Evolutionary conservation across 1,139 yeast genomes (phyloP), one percentile per base, ranked within the genome.

Genomic region (Kodamaea sp.): DNA sequence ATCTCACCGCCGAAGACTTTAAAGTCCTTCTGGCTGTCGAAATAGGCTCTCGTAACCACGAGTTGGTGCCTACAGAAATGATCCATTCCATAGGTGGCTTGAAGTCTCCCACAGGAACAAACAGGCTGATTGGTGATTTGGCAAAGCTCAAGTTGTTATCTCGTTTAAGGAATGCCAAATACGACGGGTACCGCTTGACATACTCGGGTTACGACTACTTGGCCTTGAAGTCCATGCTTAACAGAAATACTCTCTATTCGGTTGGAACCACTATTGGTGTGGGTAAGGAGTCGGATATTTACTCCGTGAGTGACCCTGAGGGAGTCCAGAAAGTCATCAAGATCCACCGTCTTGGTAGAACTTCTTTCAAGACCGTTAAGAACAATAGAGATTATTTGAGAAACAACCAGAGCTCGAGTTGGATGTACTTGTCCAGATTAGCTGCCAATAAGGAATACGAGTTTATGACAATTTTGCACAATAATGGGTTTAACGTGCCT

Each of bases 231-330:
- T 75, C 95, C 4, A 78, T 92, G 79, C 63, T 80, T 48, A 85
- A 83, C 51, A 73, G 90, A 47, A 79, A 82, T 31, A 72, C 88
- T 0, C 59, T 92, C 7, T 81, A 82, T 50, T 83, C 94, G 2
- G 78, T 92, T 9, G 97, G 96, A 12, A 74, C 83, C 28, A 87
- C 85, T 15, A 89, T 92, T 50, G 98, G 98, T 38, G 96, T 94
- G 32, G 98, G 98, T 52, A 92, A 92, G 57, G 98, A 92, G 59
- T 88, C 97, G 4, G 98, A 92, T 63, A 90, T 92, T 51, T 89
- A 83, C 57, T 76, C 92, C n/a, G 90, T 86, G 1, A 81, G 85
- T 39, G 92, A 85, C 51, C 66, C 73, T 8, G 56, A 72, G 16
- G 95, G 95, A 1, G 57, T 55, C 11, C 77, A 78, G 41, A 76